A percentile compares a stretch with the other conserved stretches of the same genome.
phyloP scores from a whole-genome alignment of 371 early-diverging fungal genomes.

The Mortierella sp. region DNA sequence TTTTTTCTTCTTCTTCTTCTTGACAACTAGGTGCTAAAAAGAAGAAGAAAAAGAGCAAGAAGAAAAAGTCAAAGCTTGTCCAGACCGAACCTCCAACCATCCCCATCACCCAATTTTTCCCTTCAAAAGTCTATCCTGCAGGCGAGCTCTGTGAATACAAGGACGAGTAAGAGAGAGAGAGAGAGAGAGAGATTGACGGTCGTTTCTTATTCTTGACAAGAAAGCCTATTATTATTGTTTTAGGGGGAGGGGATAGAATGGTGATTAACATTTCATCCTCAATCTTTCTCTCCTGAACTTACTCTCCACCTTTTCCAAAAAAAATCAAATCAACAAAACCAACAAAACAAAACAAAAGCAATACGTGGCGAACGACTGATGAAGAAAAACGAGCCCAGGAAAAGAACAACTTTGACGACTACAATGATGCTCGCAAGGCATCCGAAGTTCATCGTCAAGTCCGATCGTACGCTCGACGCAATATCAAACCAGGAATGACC shows the following conservation, averaged over 20 bases:
- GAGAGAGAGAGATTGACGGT: no score
- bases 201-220: neutral
- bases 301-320: no score
- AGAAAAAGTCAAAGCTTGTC: slow-evolving; percentile 64
- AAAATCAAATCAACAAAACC: no score
- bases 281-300: neutral
- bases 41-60: slow-evolving; percentile 76
- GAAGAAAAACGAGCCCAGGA: slow-evolving; percentile 80
- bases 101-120: slow-evolving; percentile 80
- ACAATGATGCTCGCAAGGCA: slow-evolving; percentile 84
- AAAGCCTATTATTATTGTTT: neutral
- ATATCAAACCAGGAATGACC: slow-evolving; percentile 94
- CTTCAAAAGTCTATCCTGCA: slow-evolving; percentile 70
- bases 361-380: slow-evolving; percentile 74
- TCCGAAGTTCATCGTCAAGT: slow-evolving; percentile 93
- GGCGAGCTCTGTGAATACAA: slow-evolving; percentile 80
- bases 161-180: slow-evolving; percentile 83
- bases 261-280: neutral
- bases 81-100: slow-evolving; percentile 82
- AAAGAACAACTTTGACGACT: slow-evolving; percentile 61
- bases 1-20: no score
- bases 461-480: slow-evolving; percentile 80
- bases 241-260: neutral
- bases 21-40: slow-evolving; percentile 49
- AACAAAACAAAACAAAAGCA: slow-evolving; percentile 61